These are phyloP conservation scores for Plantago elongata DNA, from an alignment of 257 asterid genomes.

Conservation along the genomic window DNA sequence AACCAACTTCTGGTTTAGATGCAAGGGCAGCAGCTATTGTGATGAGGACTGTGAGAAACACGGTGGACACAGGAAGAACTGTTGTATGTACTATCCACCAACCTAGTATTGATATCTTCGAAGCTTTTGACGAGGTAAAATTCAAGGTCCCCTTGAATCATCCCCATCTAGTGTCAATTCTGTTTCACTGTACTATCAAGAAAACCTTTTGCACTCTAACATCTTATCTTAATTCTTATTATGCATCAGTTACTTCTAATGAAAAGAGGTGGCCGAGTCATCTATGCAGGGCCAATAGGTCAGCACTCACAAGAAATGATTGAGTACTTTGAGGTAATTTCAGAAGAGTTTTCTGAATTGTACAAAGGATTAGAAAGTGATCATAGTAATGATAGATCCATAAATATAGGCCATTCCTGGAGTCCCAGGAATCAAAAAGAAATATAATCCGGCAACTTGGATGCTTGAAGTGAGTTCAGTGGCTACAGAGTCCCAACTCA, in stretches of 20 bases:
- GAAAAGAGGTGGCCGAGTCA: constrained; percentile 70
- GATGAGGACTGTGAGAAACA: constrained; percentile 73
- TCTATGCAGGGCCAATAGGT: constrained; percentile 71
- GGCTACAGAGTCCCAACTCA: constrained; percentile 53
- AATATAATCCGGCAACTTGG: constrained; percentile 89
- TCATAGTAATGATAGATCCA: not conserved
- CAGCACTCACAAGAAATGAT: constrained; percentile 43
- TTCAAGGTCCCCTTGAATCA: not conserved
- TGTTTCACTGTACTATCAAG: not conserved
- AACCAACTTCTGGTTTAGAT: constrained; percentile 70
- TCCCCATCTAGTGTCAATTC: not conserved
- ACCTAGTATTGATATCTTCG: constrained; percentile 68
- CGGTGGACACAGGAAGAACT: constrained; percentile 67
- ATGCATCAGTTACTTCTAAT: constrained; percentile 50
- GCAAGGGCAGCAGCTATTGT: constrained; percentile 77
- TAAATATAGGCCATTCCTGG: constrained; percentile 51
- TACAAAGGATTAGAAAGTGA: not conserved
- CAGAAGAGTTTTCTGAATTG: not conserved
- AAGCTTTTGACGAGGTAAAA: constrained; percentile 66
- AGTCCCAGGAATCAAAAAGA: constrained; percentile 61
- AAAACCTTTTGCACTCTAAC: too few species aligned
- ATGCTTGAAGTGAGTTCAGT: constrained; percentile 81
- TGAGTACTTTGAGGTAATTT: constrained; percentile 61
- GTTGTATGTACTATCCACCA: constrained; percentile 80
- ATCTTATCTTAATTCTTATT: not conserved